These are phyloP conservation scores for Schwanniomyces polymorphus DNA, from an alignment of 805 yeast species.

Conservation along the genomic window DNA sequence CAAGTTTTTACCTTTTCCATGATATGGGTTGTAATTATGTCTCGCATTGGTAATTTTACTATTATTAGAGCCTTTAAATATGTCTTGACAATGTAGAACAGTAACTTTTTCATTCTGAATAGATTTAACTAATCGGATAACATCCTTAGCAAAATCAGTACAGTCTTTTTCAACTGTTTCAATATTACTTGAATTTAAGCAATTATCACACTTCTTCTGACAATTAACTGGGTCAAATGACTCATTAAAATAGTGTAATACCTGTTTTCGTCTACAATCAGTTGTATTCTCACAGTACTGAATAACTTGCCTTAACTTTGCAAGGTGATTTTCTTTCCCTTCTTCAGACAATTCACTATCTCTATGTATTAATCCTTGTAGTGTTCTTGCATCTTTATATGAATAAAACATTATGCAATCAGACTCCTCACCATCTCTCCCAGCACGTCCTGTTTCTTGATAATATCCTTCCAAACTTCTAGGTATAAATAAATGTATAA, in stretches of 20 bases:
- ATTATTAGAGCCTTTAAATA: slow-evolving; percentile 69
- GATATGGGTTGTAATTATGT: slow-evolving; percentile 57
- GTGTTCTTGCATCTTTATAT: slow-evolving; percentile 73
- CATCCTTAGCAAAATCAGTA: slow-evolving; percentile 58
- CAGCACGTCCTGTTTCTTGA: slow-evolving; percentile 98
- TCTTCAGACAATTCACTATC: slow-evolving; percentile 65
- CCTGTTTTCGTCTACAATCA: slow-evolving; percentile 89
- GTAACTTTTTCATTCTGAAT: slow-evolving; percentile 68
- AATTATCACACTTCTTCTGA: slow-evolving; percentile 80
- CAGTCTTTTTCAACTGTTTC: slow-evolving; percentile 61
- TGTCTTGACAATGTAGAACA: slow-evolving; percentile 76
- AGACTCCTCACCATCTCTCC: slow-evolving; percentile 86
- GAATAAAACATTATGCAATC: slow-evolving; percentile 82
- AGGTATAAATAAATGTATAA: slow-evolving; percentile 85
- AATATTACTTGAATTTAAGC: slow-evolving; percentile 43
- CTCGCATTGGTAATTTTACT: slow-evolving; percentile 64
- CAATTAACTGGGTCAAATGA: slow-evolving; percentile 67
- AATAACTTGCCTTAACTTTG: slow-evolving; percentile 77
- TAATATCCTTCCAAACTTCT: slow-evolving; percentile 93
- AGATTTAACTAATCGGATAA: slow-evolving; percentile 57
- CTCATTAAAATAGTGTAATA: slow-evolving; percentile 89
- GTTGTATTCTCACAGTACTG: slow-evolving; percentile 89
- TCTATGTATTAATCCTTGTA: slow-evolving; percentile 74
- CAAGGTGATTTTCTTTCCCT: slow-evolving; percentile 74
- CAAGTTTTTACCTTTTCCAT: slow-evolving; percentile 68